Evolutionary conservation across 1,139 yeast genomes (phyloP), one percentile per base, ranked within the genome.

Genomic region (Saccharomycopsis crataegensis): DNA sequence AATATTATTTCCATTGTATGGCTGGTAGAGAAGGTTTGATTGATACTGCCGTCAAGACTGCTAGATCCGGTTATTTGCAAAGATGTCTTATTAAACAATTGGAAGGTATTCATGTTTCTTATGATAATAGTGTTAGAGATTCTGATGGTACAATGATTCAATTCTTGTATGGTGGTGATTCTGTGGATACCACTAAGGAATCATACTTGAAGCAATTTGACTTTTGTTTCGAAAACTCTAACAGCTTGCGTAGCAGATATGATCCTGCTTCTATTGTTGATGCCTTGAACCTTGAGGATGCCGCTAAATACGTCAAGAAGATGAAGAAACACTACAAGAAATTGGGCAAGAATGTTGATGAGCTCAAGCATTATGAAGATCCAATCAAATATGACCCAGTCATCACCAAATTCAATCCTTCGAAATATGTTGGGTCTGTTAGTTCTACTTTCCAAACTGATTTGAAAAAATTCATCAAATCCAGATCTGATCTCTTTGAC

Each of bases 1-100:
- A 94, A 70, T 94, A 94, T 71, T 94, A 91, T 67, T 94, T 94
- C 93, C 99, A 94, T 75, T 93, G 99, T 78, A 94, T 94, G 99
- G 99, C 99, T 57, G 99, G 99, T 70, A 86, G 99, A 77, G 99
- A 94, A 78, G 99, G 99, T 73, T 80, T 94, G 67, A 94, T 94
- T 74, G 99, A 94, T 78, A 94, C 99, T 57, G 99, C 99, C 54
- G 99, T 94, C 61, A 94, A 94, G 73, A 94, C 99, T 8, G 89
- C 98, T 32, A 86, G 97, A 74, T 91, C 99, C 54, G 99, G 99
- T 68, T 94, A 94, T 73, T 79, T 94, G 70, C 99, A 94, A 74
- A 86, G 99, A 75, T 94, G 99, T 80, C 79, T 94, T 73, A 93
- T 96, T 59, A 94, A 94, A 71, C 99, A 93, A 73, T 78, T 94